Conservation (phyloP, 352 stramenopile genomes). For the Phytopythium mirpurense region DNA sequence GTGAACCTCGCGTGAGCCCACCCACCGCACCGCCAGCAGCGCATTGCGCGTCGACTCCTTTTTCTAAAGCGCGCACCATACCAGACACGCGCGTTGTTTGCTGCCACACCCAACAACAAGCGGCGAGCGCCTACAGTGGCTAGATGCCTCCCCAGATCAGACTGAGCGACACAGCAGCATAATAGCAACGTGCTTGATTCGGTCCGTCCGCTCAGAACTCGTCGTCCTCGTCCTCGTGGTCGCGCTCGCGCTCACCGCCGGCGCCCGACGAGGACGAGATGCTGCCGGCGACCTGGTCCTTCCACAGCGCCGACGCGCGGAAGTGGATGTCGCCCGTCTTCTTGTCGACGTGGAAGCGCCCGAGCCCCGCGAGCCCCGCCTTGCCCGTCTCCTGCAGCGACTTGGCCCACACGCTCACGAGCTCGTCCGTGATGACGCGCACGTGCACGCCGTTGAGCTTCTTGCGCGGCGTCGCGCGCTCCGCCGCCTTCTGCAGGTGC, state of each 20-base stretch:
- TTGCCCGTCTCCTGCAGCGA: slow-evolving; percentile 39
- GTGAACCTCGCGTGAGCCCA: slow-evolving; percentile 27
- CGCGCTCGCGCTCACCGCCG: not conserved
- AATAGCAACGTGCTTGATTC: slow-evolving; percentile 4
- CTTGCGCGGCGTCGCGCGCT: slow-evolving; percentile 31
- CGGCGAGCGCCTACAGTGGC: no score
- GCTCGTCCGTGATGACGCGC: slow-evolving; percentile 32
- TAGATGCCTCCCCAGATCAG: no score
- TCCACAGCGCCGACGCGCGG: slow-evolving; percentile 26
- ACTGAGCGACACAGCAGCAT: no score
- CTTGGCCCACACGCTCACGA: slow-evolving; percentile 31
- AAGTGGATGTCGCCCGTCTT: slow-evolving; percentile 45
- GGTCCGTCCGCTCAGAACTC: slow-evolving; percentile 1
- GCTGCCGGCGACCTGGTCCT: slow-evolving; percentile 34
- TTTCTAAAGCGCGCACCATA: no score
- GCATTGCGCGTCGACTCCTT: not conserved
- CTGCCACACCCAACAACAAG: no score
- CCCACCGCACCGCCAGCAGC: not conserved
- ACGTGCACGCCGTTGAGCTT: slow-evolving; percentile 38
- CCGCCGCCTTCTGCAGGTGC: slow-evolving; percentile 32
- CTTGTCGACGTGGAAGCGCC: slow-evolving; percentile 40
- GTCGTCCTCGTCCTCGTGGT: slow-evolving; percentile 11
- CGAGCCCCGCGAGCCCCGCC: slow-evolving; percentile 29
- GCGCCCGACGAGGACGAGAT: slow-evolving; percentile 27
- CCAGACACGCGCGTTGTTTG: no score